phyloP scores from a whole-genome alignment of 805 yeast species.

The Starmerella vaccinii region DNA sequence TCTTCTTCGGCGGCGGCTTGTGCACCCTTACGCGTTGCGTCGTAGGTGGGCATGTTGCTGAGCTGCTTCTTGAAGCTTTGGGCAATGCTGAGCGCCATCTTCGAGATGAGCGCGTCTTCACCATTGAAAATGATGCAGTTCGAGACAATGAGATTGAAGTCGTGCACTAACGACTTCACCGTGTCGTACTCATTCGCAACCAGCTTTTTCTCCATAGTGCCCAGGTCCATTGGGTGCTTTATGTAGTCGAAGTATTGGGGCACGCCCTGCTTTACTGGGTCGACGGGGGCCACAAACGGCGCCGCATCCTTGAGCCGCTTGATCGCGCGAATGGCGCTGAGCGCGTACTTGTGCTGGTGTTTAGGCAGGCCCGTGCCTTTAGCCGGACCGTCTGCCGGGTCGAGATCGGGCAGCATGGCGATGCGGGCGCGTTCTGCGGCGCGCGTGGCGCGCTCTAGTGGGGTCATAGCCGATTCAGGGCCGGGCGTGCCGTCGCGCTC shows the following conservation, averaged over 20 bases:
- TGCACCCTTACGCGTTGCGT: slow-evolving; percentile 26
- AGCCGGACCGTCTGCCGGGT: slow-evolving; percentile 22
- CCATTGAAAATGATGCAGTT: slow-evolving; percentile 86
- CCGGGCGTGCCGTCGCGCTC: slow-evolving; percentile 2
- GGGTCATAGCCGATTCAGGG: slow-evolving; percentile 15
- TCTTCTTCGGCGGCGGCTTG: slow-evolving; percentile 23
- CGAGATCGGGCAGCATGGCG: slow-evolving; percentile 24
- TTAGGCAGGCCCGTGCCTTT: slow-evolving; percentile 30
- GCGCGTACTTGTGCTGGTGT: slow-evolving; percentile 75
- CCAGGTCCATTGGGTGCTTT: slow-evolving; percentile 82
- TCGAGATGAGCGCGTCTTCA: slow-evolving; percentile 65
- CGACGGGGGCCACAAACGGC: slow-evolving; percentile 86
- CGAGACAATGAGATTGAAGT: slow-evolving; percentile 71
- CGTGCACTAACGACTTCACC: slow-evolving; percentile 58
- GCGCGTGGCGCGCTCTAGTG: slow-evolving; percentile 23
- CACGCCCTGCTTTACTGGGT: slow-evolving; percentile 72
- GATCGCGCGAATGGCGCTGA: slow-evolving; percentile 71
- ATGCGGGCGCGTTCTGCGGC: slow-evolving; percentile 23
- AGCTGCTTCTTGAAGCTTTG: slow-evolving; percentile 89
- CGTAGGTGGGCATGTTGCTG: slow-evolving; percentile 73
- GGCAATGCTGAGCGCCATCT: slow-evolving; percentile 84
- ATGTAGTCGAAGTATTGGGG: slow-evolving; percentile 83
- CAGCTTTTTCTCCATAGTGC: slow-evolving; percentile 79
- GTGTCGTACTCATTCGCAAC: slow-evolving; percentile 58
- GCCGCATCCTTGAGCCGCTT: slow-evolving; percentile 84